These are phyloP conservation scores for Plasmopara viticola DNA, from an alignment of 352 stramenopile species.

Conservation along the genomic window DNA sequence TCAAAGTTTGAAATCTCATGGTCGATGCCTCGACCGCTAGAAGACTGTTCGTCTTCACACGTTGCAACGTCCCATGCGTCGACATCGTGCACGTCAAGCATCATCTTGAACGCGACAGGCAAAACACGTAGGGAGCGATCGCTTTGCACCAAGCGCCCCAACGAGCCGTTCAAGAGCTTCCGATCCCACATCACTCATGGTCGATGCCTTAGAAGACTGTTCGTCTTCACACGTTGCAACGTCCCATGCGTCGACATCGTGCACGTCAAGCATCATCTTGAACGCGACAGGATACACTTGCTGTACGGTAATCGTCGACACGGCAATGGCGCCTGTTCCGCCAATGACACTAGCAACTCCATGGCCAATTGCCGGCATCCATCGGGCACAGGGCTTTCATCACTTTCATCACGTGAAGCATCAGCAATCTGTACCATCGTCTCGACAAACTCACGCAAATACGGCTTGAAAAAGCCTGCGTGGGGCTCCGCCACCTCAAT, in stretches of 20 bases:
- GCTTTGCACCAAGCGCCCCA: constrained; percentile 52
- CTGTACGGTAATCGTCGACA: constrained; percentile 63
- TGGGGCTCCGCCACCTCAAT: constrained; percentile 78
- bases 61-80: constrained; percentile 60
- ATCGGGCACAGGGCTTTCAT: constrained; percentile 34
- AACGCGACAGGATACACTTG: constrained; percentile 72
- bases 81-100: constrained; percentile 73
- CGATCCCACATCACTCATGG: constrained; percentile 73
- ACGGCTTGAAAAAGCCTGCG: constrained; percentile 60
- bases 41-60: constrained; percentile 64
- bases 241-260: constrained; percentile 69
- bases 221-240: constrained; percentile 61
- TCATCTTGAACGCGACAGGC: constrained; percentile 80
- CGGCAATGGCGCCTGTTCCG: constrained; percentile 51
- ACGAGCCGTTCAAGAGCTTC: constrained; percentile 74
- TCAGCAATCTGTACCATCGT: constrained; percentile 74
- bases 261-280: constrained; percentile 80
- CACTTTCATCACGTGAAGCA: constrained; percentile 23
- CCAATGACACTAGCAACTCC: constrained; percentile 78
- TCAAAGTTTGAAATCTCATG: constrained; percentile 86
- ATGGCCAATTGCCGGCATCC: constrained; percentile 75
- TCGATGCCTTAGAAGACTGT: constrained; percentile 37
- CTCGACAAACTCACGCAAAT: constrained; percentile 49
- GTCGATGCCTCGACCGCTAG: constrained; percentile 28
- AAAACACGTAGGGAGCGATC: constrained; percentile 73